Percentiles rank a stretch among this genome's conserved stretches.
Evolutionary conservation across 768 basidiomycete species (phyloP).

Genomic region (Leucocoprinus leucothites): DNA sequence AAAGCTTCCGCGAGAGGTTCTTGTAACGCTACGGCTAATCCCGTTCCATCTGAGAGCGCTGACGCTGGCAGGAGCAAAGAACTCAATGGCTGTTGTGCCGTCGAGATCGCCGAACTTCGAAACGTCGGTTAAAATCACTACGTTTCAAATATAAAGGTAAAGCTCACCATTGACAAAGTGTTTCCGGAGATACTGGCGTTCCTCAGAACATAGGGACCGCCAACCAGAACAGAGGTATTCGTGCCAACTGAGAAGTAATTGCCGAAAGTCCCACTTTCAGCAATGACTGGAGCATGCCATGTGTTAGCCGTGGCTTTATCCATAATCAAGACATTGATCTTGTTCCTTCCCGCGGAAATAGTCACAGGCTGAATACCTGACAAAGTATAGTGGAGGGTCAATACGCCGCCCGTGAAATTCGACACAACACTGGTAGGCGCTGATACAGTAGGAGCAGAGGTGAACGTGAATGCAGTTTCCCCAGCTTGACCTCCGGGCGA

Average conservation of each 20-base stretch:
- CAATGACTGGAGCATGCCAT: conserved; percentile 73
- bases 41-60: conserved; percentile 41
- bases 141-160: no score
- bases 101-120: conserved; percentile 44
- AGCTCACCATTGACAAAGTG: conserved; percentile 45
- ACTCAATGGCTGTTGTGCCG: conserved; percentile 43
- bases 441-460: conserved; percentile 24
- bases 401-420: conserved; percentile 30
- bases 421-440: conserved; percentile 27
- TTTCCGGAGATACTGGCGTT: conserved; percentile 46
- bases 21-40: conserved; percentile 18
- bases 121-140: no score
- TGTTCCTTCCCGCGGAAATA: conserved; percentile 30
- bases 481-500: conserved; percentile 53
- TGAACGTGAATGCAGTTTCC: conserved; percentile 36
- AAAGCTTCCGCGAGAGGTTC: conserved; percentile 28
- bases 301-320: conserved; percentile 65
- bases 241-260: conserved; percentile 75
- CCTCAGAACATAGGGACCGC: conserved; percentile 66
- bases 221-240: conserved; percentile 62
- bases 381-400: conserved; percentile 41
- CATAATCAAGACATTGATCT: conserved; percentile 51
- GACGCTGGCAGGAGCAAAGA: conserved; percentile 37
- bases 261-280: conserved; percentile 40
- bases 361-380: conserved; percentile 28